phyloP scores from a whole-genome alignment of 148 eudicot species.

The Camellia japonica region DNA sequence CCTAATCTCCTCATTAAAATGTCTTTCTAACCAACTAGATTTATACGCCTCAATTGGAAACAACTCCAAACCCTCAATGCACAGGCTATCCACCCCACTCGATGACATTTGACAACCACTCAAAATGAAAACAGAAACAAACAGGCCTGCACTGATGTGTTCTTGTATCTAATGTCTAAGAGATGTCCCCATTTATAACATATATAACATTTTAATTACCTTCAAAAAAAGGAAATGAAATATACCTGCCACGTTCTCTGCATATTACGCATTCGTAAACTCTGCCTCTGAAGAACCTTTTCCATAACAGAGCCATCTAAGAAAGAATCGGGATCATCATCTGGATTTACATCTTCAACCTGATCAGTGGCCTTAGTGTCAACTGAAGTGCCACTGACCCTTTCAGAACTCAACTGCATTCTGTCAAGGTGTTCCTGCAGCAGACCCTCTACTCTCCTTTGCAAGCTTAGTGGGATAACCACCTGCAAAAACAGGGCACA shows the following conservation, averaged over 20 bases:
- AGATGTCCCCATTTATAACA: too few species aligned
- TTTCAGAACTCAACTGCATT: constrained; percentile 45
- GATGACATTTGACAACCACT: not conserved
- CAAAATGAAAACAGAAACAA: not conserved
- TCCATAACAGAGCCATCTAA: constrained; percentile 95
- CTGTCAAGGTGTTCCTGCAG: constrained; percentile 97
- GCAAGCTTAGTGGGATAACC: constrained; percentile 85
- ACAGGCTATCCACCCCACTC: too few species aligned
- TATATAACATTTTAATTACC: not conserved
- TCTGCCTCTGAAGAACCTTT: constrained; percentile 83
- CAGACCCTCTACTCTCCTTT: constrained; percentile 95
- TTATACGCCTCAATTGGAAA: too few species aligned
- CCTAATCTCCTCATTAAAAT: too few species aligned
- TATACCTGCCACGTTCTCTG: constrained; percentile 96
- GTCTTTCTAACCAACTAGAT: too few species aligned
- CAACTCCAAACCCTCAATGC: too few species aligned
- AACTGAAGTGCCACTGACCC: constrained; percentile 28
- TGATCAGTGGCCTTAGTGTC: constrained; percentile 29
- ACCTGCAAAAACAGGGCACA: constrained; percentile 51
- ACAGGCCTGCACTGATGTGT: not conserved
- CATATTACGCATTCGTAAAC: constrained; percentile 89
- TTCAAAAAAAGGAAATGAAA: constrained; percentile 2
- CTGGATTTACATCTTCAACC: constrained; percentile 36
- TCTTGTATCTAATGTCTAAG: not conserved
- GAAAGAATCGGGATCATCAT: constrained; percentile 56